These are phyloP conservation scores for Dactylellina cionopaga DNA, from an alignment of 2,329 filamentous ascomycete species.

Conservation along the genomic window DNA sequence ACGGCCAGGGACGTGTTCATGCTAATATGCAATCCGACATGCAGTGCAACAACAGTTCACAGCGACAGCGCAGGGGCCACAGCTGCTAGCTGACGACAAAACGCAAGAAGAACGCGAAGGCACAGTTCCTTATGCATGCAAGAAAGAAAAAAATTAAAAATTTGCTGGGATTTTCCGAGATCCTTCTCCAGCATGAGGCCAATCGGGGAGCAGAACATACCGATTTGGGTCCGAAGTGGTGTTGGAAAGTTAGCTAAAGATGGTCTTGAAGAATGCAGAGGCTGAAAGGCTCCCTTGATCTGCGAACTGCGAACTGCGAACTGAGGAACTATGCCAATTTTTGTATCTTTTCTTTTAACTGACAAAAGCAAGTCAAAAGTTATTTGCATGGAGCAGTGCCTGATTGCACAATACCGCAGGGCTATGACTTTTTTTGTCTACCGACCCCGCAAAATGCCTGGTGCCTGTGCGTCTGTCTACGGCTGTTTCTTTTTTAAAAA, in stretches of 20 bases:
- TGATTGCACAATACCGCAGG: slow-evolving; percentile 53
- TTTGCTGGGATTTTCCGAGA: slow-evolving; percentile 34
- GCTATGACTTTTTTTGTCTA: slow-evolving; percentile 32
- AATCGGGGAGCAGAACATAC: slow-evolving; percentile 47
- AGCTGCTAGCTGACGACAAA: slow-evolving; percentile 49
- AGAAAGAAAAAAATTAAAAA: slow-evolving; percentile 36
- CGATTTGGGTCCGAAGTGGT: slow-evolving; percentile 34
- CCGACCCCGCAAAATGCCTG: slow-evolving; percentile 53
- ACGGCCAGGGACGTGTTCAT: slow-evolving; percentile 25
- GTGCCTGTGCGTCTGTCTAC: slow-evolving; percentile 50
- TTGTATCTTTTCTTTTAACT: slow-evolving; percentile 24
- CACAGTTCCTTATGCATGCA: slow-evolving; percentile 46
- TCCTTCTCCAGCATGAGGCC: slow-evolving; percentile 22
- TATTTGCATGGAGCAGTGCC: slow-evolving; percentile 32
- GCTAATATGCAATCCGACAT: slow-evolving; percentile 50
- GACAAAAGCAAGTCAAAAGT: slow-evolving; percentile 16
- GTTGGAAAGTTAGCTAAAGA: slow-evolving; percentile 8
- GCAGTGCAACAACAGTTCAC: slow-evolving; percentile 51
- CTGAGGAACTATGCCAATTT: slow-evolving; percentile 33
- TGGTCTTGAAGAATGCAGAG: slow-evolving; percentile 43
- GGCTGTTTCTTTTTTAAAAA: slow-evolving; percentile 52
- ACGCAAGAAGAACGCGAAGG: slow-evolving; percentile 53
- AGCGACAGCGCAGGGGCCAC: slow-evolving; percentile 47
- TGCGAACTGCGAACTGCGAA: too few relatives aligned
- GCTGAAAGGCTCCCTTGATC: slow-evolving; percentile 38